These are phyloP conservation scores for Neoarthrinium moseri DNA, from an alignment of 2,329 filamentous ascomycete genomes.

Conservation along the genomic window DNA sequence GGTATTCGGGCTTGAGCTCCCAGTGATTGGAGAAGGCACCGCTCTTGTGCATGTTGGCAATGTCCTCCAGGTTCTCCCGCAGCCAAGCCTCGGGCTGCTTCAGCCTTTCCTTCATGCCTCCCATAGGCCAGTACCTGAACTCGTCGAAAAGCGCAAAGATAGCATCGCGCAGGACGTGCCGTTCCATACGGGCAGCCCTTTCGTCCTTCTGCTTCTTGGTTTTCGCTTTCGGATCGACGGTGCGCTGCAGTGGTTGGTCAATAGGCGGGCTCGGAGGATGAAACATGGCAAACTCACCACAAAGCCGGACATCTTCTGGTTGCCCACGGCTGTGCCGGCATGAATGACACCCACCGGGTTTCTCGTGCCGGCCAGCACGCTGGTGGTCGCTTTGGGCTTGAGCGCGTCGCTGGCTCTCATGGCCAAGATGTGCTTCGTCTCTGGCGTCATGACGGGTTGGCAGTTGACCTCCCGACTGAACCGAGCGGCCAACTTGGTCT, in stretches of 20 bases:
- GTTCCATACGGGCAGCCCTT: constrained; percentile 76
- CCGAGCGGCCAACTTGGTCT: constrained; percentile 72
- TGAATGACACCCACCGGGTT: constrained; percentile 49
- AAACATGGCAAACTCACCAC: constrained; percentile 47
- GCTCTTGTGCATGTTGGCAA: constrained; percentile 79
- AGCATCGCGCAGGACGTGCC: constrained; percentile 82
- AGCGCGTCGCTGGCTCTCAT: constrained; percentile 58
- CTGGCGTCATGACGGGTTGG: constrained; percentile 68
- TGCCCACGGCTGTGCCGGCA: constrained; percentile 51
- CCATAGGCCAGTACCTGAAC: constrained; percentile 94
- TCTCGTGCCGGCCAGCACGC: constrained; percentile 37
- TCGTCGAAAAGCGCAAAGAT: constrained; percentile 81
- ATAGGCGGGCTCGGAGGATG: not conserved
- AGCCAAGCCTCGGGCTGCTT: constrained; percentile 93
- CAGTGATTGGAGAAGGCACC: constrained; percentile 85
- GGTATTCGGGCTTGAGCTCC: constrained; percentile 72
- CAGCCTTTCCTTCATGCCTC: constrained; percentile 72
- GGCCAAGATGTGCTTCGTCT: constrained; percentile 63
- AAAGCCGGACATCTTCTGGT: constrained; percentile 48
- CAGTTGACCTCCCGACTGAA: constrained; percentile 76
- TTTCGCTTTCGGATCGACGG: constrained; percentile 42
- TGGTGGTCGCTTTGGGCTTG: constrained; percentile 57
- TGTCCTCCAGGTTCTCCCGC: constrained; percentile 77
- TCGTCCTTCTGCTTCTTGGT: constrained; percentile 64
- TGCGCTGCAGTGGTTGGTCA: constrained; percentile 18